phyloP scores from a whole-genome alignment of 768 basidiomycete species.

The Myochromella boudieri region DNA sequence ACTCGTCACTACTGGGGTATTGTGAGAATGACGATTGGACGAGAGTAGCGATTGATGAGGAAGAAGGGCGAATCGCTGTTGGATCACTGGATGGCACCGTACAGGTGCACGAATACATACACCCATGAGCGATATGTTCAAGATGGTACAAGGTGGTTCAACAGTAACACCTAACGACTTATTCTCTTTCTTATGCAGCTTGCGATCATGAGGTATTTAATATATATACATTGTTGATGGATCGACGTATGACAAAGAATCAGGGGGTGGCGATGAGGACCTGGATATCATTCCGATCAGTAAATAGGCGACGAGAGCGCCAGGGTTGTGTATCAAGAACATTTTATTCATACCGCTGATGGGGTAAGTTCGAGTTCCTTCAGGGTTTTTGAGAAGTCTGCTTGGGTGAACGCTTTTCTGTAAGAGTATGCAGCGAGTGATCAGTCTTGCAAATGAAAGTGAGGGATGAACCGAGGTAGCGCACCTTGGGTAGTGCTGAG shows the following conservation, averaged over 20 bases:
- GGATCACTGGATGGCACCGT: slow-evolving; percentile 49
- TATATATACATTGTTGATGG: neutral
- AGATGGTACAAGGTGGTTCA: too few relatives aligned
- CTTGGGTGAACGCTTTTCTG: slow-evolving; percentile 75
- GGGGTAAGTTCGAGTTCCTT: slow-evolving; percentile 88
- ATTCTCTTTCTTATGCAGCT: neutral
- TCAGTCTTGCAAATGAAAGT: neutral
- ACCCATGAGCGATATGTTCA: slow-evolving; percentile 13
- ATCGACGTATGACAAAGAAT: neutral
- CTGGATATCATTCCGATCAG: slow-evolving; percentile 26
- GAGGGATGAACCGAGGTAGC: slow-evolving; percentile 13
- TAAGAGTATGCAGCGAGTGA: slow-evolving; percentile 3
- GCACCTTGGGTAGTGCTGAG: slow-evolving; percentile 85
- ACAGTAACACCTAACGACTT: too few relatives aligned
- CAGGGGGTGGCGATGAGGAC: slow-evolving; percentile 54
- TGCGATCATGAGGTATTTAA: neutral
- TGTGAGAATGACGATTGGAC: slow-evolving; percentile 52
- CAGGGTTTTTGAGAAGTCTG: slow-evolving; percentile 79
- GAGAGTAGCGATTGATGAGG: slow-evolving; percentile 44
- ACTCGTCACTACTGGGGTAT: slow-evolving; percentile 44
- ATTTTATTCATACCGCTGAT: slow-evolving; percentile 64
- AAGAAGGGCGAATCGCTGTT: slow-evolving; percentile 45
- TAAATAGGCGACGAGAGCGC: neutral
- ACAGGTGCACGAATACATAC: slow-evolving; percentile 49
- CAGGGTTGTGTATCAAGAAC: neutral